Evolutionary conservation across 164 flowering plant genomes (phyloP).

Genomic region (Liriodendron chinense): DNA sequence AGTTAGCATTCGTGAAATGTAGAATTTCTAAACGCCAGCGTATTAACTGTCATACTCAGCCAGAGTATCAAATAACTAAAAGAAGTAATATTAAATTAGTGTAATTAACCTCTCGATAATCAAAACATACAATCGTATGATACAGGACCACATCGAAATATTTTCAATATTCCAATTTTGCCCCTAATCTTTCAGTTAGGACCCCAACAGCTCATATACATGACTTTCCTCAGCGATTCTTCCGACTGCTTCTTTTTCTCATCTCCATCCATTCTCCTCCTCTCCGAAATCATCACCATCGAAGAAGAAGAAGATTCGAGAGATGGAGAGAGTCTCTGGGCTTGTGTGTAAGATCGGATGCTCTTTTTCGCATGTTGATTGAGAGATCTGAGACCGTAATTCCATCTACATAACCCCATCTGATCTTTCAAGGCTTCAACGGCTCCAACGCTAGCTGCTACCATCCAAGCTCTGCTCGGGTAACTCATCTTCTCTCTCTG

Average conservation of each 20-base stretch:
- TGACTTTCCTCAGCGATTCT: conserved; percentile 20
- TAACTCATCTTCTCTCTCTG: not conserved
- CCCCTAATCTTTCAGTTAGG: conserved; percentile 25
- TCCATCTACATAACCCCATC: not conserved
- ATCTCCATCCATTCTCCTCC: not conserved
- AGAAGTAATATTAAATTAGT: too few relatives aligned
- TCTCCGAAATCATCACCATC: not conserved
- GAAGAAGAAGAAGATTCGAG: not conserved
- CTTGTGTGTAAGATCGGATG: not conserved
- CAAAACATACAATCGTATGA: too few relatives aligned
- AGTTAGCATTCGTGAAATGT: too few relatives aligned
- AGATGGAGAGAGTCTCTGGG: not conserved
- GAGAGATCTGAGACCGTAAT: not conserved
- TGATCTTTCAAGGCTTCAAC: not conserved
- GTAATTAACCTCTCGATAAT: too few relatives aligned
- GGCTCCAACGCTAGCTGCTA: not conserved
- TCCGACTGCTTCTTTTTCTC: not conserved
- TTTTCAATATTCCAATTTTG: too few relatives aligned
- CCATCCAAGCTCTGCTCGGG: not conserved
- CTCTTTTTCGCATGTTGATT: not conserved
- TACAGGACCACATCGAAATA: too few relatives aligned
- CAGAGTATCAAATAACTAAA: too few relatives aligned
- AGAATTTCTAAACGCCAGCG: too few relatives aligned
- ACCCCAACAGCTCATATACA: conserved; percentile 57
- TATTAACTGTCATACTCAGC: too few relatives aligned